A percentile compares a stretch with the other conserved stretches of the same genome.
These are phyloP conservation scores for Metroxylon sagu DNA, from an alignment of 176 grass and related monocot genomes.

Conservation along the genomic window DNA sequence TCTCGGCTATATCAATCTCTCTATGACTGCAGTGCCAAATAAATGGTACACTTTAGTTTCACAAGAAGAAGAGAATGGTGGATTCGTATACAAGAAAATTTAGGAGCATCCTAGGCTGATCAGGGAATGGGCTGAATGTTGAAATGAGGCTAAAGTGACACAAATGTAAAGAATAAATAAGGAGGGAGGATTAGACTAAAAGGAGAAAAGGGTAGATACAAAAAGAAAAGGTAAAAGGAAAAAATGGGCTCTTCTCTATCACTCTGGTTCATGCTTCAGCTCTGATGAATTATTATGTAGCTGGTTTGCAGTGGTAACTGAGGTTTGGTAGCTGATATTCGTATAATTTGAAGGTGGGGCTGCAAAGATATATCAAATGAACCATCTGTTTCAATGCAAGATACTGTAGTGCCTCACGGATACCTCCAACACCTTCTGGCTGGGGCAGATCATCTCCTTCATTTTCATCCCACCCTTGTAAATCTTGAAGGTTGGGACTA, in stretches of 20 bases:
- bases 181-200: constrained; percentile 10
- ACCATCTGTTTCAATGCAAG: constrained; percentile 11
- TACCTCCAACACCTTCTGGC: constrained; percentile 35
- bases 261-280: constrained; percentile 34
- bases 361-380: constrained; percentile 23
- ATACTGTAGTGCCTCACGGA: constrained; percentile 60
- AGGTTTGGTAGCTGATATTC: constrained; percentile 11
- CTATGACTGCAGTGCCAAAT: constrained; percentile 24
- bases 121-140: not conserved
- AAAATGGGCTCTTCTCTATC: constrained; percentile 42
- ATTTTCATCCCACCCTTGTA: constrained; percentile 48
- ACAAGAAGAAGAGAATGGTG: not conserved
- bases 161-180: constrained; percentile 19
- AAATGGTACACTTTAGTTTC: constrained; percentile 11
- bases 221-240: constrained; percentile 3
- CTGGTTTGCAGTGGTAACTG: constrained; percentile 34
- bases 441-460: constrained; percentile 74
- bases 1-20: constrained; percentile 2
- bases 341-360: constrained; percentile 21
- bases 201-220: constrained; percentile 10
- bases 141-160: constrained; percentile 15
- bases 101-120: not conserved
- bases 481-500: constrained; percentile 59
- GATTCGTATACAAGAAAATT: constrained; percentile 12
- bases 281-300: constrained; percentile 44